These are phyloP conservation scores for Trametes cinnabarina DNA, from an alignment of 768 basidiomycete genomes.

Conservation along the genomic window DNA sequence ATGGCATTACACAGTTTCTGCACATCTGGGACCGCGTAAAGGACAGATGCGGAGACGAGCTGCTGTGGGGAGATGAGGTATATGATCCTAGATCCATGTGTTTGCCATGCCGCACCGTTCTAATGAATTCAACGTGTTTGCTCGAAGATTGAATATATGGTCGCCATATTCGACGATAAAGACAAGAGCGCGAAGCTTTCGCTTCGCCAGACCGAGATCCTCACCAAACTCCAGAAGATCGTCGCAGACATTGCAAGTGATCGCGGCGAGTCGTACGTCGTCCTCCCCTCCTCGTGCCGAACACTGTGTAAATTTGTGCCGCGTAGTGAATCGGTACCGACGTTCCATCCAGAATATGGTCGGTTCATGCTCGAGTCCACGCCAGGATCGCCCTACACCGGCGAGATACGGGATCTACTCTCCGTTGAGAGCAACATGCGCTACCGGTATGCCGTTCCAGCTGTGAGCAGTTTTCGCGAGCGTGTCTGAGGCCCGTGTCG, in stretches of 20 bases:
- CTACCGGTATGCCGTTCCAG: constrained; percentile 57
- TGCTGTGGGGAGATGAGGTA: constrained; percentile 99
- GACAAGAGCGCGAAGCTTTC: constrained; percentile 83
- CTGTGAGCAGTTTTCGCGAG: background rate
- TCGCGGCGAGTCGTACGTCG: constrained; percentile 57
- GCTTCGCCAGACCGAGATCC: constrained; percentile 92
- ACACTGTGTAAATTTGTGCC: background rate
- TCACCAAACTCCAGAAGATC: constrained; percentile 70
- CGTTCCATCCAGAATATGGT: constrained; percentile 97
- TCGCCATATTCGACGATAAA: constrained; percentile 78
- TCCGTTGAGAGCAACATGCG: constrained; percentile 95
- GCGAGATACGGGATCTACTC: constrained; percentile 79
- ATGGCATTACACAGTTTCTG: constrained; percentile 94
- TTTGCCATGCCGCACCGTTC: constrained; percentile 1
- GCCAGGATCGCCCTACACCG: constrained; percentile 92
- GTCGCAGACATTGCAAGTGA: constrained; percentile 63
- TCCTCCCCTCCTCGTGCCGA: background rate
- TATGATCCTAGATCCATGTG: background rate
- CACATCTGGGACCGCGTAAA: constrained; percentile 92
- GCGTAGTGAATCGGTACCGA: constrained; percentile 69
- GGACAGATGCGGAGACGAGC: constrained; percentile 84
- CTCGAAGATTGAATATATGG: constrained; percentile 93
- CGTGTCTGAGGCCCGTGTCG: background rate
- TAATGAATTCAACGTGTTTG: constrained; percentile 15
- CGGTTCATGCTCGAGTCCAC: constrained; percentile 99